Evolutionary conservation across 164 flowering plant genomes (phyloP).

Genomic region (Hamamelis virginiana): DNA sequence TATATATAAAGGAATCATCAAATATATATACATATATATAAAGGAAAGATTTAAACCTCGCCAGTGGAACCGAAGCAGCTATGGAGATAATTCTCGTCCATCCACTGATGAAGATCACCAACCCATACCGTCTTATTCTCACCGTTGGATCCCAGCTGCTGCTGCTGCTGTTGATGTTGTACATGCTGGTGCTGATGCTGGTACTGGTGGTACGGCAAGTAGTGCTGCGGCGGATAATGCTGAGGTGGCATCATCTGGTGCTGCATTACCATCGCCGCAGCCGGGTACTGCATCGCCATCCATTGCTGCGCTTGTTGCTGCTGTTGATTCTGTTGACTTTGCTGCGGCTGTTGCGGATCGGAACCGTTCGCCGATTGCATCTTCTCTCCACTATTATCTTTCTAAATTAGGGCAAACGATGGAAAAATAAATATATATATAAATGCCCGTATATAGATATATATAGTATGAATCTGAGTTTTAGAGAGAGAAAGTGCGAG

Average conservation of each 20-base stretch:
- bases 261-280: conserved; percentile 71
- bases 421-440: not conserved
- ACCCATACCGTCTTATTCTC: conserved; percentile 87
- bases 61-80: conserved; percentile 66
- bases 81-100: conserved; percentile 87
- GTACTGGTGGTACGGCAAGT: conserved; percentile 50
- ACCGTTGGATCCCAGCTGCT: conserved; percentile 31
- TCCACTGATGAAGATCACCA: conserved; percentile 87
- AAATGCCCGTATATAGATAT: not conserved
- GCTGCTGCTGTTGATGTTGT: conserved; percentile 32
- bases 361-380: conserved; percentile 51
- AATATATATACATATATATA: no score
- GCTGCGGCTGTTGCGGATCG: conserved; percentile 35
- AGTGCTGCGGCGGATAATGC: conserved; percentile 51
- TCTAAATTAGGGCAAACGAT: not conserved
- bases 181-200: conserved; percentile 28
- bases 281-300: conserved; percentile 83
- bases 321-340: conserved; percentile 16
- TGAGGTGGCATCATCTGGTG: conserved; percentile 70
- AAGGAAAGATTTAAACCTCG: conserved; percentile 42
- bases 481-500: conserved; percentile 9
- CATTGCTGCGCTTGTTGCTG: conserved; percentile 35
- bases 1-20: no score
- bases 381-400: conserved; percentile 14
- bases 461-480: not conserved